Conservation (phyloP, 2,329 filamentous ascomycete species). For the Helotiales sp. region DNA sequence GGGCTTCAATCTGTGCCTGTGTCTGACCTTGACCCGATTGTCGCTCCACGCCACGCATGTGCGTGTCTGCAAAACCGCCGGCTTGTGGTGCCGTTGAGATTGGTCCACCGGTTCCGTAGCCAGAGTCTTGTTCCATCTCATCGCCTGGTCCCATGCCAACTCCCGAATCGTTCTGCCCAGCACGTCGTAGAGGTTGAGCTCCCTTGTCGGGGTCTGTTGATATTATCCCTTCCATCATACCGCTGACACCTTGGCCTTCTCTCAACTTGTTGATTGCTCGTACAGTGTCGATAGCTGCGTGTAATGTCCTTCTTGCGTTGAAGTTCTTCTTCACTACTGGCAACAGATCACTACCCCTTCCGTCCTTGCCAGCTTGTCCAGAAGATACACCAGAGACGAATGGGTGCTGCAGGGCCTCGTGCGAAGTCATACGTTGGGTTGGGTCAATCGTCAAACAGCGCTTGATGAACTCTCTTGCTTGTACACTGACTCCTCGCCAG, state of each 20-base stretch:
- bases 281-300: conserved; percentile 73
- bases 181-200: conserved; percentile 40
- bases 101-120: conserved; percentile 30
- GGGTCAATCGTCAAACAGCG: conserved; percentile 92
- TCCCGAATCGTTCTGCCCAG: conserved; percentile 53
- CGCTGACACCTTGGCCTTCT: conserved; percentile 56
- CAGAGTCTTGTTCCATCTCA: conserved; percentile 40
- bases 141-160: conserved; percentile 39
- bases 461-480: conserved; percentile 90
- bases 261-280: conserved; percentile 73
- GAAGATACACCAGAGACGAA: conserved; percentile 61
- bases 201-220: conserved; percentile 56
- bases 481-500: conserved; percentile 89
- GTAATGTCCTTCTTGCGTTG: conserved; percentile 70
- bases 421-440: conserved; percentile 84
- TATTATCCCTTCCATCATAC: conserved; percentile 65
- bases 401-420: conserved; percentile 72
- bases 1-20: conserved; percentile 43
- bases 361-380: conserved; percentile 48
- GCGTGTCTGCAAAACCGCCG: conserved; percentile 25
- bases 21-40: conserved; percentile 43
- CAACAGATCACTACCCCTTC: conserved; percentile 65
- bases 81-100: conserved; percentile 12
- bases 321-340: conserved; percentile 77
- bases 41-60: conserved; percentile 39